Base-by-base conservation (phyloP, 1,284 basidiomycete species). In the Ganoderma leucocontextum region DNA sequence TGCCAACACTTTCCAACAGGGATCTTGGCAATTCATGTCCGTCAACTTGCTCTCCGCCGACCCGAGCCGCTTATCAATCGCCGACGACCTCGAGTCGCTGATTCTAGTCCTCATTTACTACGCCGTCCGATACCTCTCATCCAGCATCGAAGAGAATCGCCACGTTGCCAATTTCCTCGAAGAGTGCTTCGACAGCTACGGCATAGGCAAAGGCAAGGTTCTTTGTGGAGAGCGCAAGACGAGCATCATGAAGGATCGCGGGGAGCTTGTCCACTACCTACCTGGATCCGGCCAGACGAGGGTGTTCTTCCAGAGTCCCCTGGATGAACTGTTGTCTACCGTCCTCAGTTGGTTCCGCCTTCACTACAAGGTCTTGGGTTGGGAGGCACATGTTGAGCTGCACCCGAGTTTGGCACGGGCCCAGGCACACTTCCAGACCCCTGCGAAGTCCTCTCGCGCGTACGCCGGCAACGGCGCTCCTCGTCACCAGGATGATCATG, bases 51-150 rank as follows among this genome's bases (percentile, higher is more conserved):
- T 57, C 33, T 33, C 60, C 9, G 17, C 10, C 17, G 2, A 17
- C 19, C n/a, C 42, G 2, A 42, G 35, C 19, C 33, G 10, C 22
- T 29, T 57, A 17, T 39, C 53, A 10, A 38, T 52, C 33, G 33
- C 41, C 36, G 65, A 66, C 35, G 65, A 66, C n/a, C 39, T 66
- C 25, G 65, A 66, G 65, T 55, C 65, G 0, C 58, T 66, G 38
- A n/a, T 66, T 19, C 35, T 62, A 17, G 52, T 66, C 9, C 35
- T 60, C 13, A 38, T 66, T 52, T 66, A 66, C 52, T 53, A 61
- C 7, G 60, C 60, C n/a, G 29, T 55, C 19, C 60, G 60, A 2
- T 68, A 68, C 41, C 60, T 68, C 33, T 4, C 10, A 4, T 58
- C 47, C 15, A 62, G 36, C 60, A 33, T 44, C 29, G 2, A 25